Base-by-base conservation (phyloP, 148 eudicot species). In the Linanthus parryae region DNA sequence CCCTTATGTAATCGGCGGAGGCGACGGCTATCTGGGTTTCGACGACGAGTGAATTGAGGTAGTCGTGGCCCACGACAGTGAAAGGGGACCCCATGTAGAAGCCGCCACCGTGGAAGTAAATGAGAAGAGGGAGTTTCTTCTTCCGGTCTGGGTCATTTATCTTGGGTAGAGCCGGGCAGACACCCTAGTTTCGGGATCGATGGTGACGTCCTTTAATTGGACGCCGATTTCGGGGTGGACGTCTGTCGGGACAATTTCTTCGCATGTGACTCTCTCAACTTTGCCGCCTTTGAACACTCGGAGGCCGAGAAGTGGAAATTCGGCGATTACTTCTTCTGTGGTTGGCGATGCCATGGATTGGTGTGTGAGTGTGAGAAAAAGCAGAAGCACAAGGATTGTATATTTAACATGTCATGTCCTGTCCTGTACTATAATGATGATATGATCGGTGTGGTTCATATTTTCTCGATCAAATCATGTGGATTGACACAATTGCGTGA, bases 41-140 rank as follows among this genome's bases (percentile, higher is more conserved):
- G 0, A 65, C 34, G 5, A 26, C n/a, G n/a, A n/a, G n/a, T n/a
- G n/a, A n/a, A n/a, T n/a, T n/a, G n/a, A n/a, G n/a, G n/a, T n/a
- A n/a, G 7, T 41, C 29, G 37, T 67, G 66, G 51, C 59, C 67
- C 0, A 8, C 2, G 0, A 64, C 30, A 15, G 69, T 44, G 28
- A 44, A 59, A 2, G 70, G 56, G 5, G 77, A 63, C 5, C 68
- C 71, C 18, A 73, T n/a, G n/a, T n/a, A n/a, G n/a, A n/a, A n/a
- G n/a, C n/a, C n/a, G n/a, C n/a, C n/a, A n/a, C n/a, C n/a, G 26
- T 84, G 92, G 30, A 39, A 65, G 69, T 77, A 79, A 3, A 84
- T 16, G 0, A 80, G 41, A n/a, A 84, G 58, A 16, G 92, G 92
- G 10, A 74, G 56, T n/a, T n/a, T n/a, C 37, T 18, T 27, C 29